Conservation (phyloP, 768 basidiomycete species). For the Clitopilus passeckerianus region DNA sequence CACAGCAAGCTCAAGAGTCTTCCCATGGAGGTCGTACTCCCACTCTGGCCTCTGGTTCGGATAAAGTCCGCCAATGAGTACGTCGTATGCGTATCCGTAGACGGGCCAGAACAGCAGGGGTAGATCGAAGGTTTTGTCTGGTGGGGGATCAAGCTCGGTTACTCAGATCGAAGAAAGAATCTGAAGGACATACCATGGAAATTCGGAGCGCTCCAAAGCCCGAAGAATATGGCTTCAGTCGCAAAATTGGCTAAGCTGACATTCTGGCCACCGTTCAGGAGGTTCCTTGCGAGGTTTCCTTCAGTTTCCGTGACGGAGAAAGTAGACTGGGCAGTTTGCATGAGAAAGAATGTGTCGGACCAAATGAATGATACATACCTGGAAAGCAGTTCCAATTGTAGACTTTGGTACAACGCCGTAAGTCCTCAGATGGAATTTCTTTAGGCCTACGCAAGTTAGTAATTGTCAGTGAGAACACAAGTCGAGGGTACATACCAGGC, state of each 20-base stretch:
- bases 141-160: neutral
- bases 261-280: constrained; percentile 29
- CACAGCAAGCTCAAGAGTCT: constrained; percentile 28
- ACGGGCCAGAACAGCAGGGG: constrained; percentile 29
- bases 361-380: constrained; percentile 13
- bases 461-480: neutral
- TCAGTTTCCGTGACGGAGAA: constrained; percentile 27
- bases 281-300: constrained; percentile 19
- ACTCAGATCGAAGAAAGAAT: neutral
- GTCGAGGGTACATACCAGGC: constrained; percentile 20
- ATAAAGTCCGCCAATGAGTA: constrained; percentile 31
- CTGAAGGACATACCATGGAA: constrained; percentile 24
- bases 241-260: constrained; percentile 24
- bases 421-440: constrained; percentile 30
- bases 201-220: constrained; percentile 25
- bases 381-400: constrained; percentile 25
- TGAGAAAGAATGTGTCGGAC: too few species aligned
- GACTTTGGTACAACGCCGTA: constrained; percentile 25
- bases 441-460: constrained; percentile 14
- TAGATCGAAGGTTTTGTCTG: constrained; percentile 24
- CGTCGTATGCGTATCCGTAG: constrained; percentile 28
- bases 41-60: constrained; percentile 25
- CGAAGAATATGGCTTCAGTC: constrained; percentile 25
- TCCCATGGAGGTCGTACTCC: constrained; percentile 28
- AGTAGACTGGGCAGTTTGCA: constrained; percentile 19